A percentile compares a stretch with the other conserved stretches of the same genome.
Conservation (phyloP, 148 eudicot genomes). For the Diospyros kaki region DNA sequence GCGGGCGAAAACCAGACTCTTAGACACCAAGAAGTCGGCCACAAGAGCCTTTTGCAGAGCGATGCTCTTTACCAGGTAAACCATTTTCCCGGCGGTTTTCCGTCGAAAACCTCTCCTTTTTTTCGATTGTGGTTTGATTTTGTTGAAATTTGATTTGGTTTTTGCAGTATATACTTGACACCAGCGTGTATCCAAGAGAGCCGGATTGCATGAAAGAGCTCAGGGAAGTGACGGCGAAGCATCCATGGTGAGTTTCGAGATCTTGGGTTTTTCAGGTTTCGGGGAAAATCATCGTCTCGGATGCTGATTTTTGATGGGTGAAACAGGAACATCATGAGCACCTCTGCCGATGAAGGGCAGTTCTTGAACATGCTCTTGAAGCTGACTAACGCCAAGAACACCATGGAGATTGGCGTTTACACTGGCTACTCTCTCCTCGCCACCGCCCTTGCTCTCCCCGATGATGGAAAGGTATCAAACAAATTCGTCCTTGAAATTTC, state of each 20-base stretch:
- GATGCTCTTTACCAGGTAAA: constrained; percentile 84
- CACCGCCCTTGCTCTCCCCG: constrained; percentile 89
- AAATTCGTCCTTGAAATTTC: too few species aligned
- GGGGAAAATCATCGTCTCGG: not conserved
- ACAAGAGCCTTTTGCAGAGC: constrained; percentile 85
- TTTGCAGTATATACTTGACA: constrained; percentile 77
- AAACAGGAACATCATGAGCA: constrained; percentile 75
- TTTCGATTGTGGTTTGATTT: not conserved
- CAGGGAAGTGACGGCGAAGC: constrained; percentile 81
- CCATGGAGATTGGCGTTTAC: constrained; percentile 87
- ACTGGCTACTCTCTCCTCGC: constrained; percentile 95
- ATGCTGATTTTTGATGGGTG: not conserved
- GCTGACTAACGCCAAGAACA: constrained; percentile 76
- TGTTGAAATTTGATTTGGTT: not conserved
- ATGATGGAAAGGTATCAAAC: constrained; percentile 62
- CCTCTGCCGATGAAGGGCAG: constrained; percentile 92
- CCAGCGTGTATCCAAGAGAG: constrained; percentile 87
- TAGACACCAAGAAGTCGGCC: constrained; percentile 72
- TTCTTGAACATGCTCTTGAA: constrained; percentile 75
- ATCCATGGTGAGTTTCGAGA: constrained; percentile 60
- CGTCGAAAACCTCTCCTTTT: not conserved
- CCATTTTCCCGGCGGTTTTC: not conserved
- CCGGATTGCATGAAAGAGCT: constrained; percentile 88
- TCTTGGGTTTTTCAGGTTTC: not conserved
- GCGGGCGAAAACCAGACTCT: constrained; percentile 12